These are phyloP conservation scores for Xylariales sp. DNA, from an alignment of 2,329 filamentous ascomycete genomes.

Conservation along the genomic window DNA sequence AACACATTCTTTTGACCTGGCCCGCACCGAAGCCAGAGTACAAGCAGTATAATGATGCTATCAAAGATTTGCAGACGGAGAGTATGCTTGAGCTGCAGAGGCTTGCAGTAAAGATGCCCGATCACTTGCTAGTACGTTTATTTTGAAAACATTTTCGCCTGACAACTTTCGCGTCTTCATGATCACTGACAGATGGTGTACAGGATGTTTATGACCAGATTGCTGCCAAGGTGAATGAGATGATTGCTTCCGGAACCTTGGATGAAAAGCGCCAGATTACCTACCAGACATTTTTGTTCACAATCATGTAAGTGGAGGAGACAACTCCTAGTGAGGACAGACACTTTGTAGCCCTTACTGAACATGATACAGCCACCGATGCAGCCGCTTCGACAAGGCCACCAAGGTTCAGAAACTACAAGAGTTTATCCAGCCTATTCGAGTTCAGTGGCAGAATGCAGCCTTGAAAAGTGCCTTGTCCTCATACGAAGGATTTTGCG, in stretches of 20 bases:
- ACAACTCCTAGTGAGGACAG: too few relatives aligned
- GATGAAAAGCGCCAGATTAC: conserved; percentile 84
- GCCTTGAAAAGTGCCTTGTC: conserved; percentile 65
- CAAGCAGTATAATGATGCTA: conserved; percentile 75
- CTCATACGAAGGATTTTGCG: conserved; percentile 75
- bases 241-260: conserved; percentile 65
- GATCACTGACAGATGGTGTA: neutral
- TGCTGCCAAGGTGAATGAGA: conserved; percentile 75
- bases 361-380: conserved; percentile 69
- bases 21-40: conserved; percentile 68
- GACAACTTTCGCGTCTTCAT: neutral
- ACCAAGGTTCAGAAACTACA: conserved; percentile 68
- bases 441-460: conserved; percentile 72
- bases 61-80: conserved; percentile 82
- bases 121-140: conserved; percentile 66
- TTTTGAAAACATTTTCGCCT: conserved; percentile 35
- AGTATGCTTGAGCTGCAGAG: conserved; percentile 85
- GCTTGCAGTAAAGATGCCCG: conserved; percentile 84
- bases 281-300: conserved; percentile 87
- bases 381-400: conserved; percentile 67
- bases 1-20: conserved; percentile 84
- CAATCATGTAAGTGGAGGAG: conserved; percentile 70
- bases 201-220: conserved; percentile 78
- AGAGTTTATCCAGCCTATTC: conserved; percentile 78
- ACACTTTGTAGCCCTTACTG: too few relatives aligned